Evolutionary conservation across 805 yeast genomes (phyloP), one percentile per base, ranked within the genome.

Genomic region (Ogataea nitratoaversa): DNA sequence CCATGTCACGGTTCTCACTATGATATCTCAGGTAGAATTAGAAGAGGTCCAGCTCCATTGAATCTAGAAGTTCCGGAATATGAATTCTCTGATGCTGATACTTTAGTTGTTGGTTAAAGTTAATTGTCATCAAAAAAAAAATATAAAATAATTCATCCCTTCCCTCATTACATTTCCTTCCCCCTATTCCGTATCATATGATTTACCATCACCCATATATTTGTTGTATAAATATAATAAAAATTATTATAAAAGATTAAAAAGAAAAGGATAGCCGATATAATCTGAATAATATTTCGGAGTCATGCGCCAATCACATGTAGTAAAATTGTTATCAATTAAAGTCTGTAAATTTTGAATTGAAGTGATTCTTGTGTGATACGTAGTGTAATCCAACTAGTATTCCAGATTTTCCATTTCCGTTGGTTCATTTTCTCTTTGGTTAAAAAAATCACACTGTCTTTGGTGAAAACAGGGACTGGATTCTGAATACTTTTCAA

Each of bases 1-100:
- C 99, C 99, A 53, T 93, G 99, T 77, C 99, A 95, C 78, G 99
- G 99, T 79, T 91, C 98, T 65, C 99, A 95, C 71, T 93, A 93
- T 72, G 99, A 93, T 74, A 95, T 95, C 73, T 90, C 97, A 50
- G 99, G 99, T 70, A 91, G 99, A 83, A 91, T 93, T 67, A 88
- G 99, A 82, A 91, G 81, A 76, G 99, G 99, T 58, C 99, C 99
- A 58, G 99, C 99, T 65, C 99, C 99, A 63, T 79, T 88, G 70
- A 93, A 93, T 78, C 80, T 93, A 75, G 99, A 93, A 76, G 77
- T 93, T 59, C 99, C 99, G 58, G 74, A 78, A 57, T 93, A 93
- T 67, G 87, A 81, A 56, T 85, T 93, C 65, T 59, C 76, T 47
- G 95, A 85, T 63, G 59, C 39, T 37, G 88, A 87, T 51, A 83